These are phyloP conservation scores for Populus deltoides DNA, from an alignment of 345 rosid species.

Conservation along the genomic window DNA sequence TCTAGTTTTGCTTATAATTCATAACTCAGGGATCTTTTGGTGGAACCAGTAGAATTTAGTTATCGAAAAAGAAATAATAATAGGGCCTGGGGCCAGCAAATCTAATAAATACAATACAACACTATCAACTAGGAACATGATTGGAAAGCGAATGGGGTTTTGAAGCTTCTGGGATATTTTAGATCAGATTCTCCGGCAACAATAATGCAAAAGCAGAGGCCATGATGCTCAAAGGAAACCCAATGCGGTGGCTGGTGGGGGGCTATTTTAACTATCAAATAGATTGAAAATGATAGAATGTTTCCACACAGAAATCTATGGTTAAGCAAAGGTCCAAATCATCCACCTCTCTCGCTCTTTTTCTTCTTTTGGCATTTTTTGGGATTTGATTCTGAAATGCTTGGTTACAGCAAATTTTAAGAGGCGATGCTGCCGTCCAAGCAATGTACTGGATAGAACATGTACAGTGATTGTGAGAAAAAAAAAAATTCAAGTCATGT, in stretches of 20 bases:
- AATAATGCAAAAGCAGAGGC: not conserved
- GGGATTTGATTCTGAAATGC: not conserved
- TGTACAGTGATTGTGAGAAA: not conserved
- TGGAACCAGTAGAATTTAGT: too few relatives aligned
- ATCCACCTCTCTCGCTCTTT: not conserved
- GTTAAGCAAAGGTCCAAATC: not conserved
- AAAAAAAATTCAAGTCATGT: too few relatives aligned
- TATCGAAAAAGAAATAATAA: too few relatives aligned
- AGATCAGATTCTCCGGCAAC: not conserved
- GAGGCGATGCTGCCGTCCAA: not conserved
- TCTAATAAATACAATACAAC: not conserved
- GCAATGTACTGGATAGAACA: not conserved
- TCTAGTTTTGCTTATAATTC: not conserved
- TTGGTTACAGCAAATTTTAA: not conserved
- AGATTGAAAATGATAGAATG: conserved; percentile 9
- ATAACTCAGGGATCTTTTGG: not conserved
- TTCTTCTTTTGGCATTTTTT: not conserved
- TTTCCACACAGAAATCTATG: not conserved
- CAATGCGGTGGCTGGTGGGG: conserved; percentile 15
- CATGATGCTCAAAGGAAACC: not conserved
- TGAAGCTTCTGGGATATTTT: not conserved
- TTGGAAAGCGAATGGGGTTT: not conserved
- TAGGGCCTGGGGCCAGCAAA: not conserved
- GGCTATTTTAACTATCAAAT: conserved; percentile 3
- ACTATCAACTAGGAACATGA: not conserved